Base-by-base conservation (phyloP, 805 yeast species). In the Candida odintsovae region DNA sequence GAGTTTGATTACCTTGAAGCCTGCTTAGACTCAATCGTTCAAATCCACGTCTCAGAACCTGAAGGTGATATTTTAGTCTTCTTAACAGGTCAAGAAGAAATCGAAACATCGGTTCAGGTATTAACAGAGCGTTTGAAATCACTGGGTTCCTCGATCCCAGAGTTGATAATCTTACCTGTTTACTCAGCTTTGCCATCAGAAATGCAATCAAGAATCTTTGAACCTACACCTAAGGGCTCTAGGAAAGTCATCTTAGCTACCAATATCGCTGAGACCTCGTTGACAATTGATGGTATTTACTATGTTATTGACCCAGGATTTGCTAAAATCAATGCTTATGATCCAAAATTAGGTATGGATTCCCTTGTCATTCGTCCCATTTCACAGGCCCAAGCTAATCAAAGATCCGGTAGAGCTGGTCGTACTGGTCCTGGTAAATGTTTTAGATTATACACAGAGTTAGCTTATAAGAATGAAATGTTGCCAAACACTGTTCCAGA, bases 381-480 rank as follows among this genome's bases (percentile, higher is more conserved):
- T 41, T 92, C 98, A 0, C 86, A 86, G 56, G 98, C 99, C 0
- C 95, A 90, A 61, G 97, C 98, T 0, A 86, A 86, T 54, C 99
- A 94, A 67, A 76, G 99, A 61, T 79, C 95, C 40, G 99, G 99
- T 46, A 78, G 99, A 62, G 99, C 99, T 0, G 99, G 99, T 41
- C 84, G 99, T 70, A 89, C 95, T 0, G 95, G 95, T 0, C 96
- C 97, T 0, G 99, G 99, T 2, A 83, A 87, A 55, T 95, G 99
- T 61, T 94, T 82, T 60, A 70, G 99, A 47, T 68, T 94, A n/a
- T 94, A 86, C 63, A 90, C 98, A 0, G 90, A 88, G 58, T 69
- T 79, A 49, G 90, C 96, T 0, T 90, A 73, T 63, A 69, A 76
- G 48, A 75, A 78, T 49, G 97, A 90, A 57, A 81, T 92, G 85